Evolutionary conservation across 129 eudicot genomes (phyloP).

Genomic region (Gnaphalium uliginosum): DNA sequence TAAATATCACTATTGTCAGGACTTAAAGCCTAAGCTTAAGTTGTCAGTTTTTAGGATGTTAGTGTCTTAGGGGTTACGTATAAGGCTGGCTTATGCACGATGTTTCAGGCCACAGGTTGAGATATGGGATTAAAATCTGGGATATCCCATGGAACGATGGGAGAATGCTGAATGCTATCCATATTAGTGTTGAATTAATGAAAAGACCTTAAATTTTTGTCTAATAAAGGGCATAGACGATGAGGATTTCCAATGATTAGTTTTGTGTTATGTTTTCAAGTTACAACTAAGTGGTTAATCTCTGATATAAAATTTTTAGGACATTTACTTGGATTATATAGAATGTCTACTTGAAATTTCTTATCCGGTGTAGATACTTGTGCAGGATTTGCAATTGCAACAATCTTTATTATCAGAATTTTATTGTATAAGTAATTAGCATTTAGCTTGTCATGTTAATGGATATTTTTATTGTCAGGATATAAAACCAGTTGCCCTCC

Average conservation of each 20-base stretch:
- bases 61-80: background rate
- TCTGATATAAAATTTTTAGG: background rate
- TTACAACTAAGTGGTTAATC: background rate
- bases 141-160: background rate
- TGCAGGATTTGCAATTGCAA: background rate
- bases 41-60: background rate
- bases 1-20: background rate
- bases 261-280: background rate
- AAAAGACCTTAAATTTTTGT: background rate
- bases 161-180: background rate
- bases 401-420: background rate
- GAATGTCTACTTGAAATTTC: background rate
- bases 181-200: background rate
- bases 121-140: background rate
- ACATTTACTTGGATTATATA: background rate
- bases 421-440: conserved; percentile 3
- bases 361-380: background rate
- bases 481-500: conserved; percentile 72
- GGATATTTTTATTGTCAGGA: conserved; percentile 54
- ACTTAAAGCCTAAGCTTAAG: background rate
- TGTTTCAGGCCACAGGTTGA: background rate
- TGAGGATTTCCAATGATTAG: background rate
- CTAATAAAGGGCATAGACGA: background rate
- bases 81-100: background rate
- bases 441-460: conserved; percentile 27